Evolutionary conservation across 2,329 filamentous ascomycete species (phyloP).

Genomic region (Aspergillus viridinutans): DNA sequence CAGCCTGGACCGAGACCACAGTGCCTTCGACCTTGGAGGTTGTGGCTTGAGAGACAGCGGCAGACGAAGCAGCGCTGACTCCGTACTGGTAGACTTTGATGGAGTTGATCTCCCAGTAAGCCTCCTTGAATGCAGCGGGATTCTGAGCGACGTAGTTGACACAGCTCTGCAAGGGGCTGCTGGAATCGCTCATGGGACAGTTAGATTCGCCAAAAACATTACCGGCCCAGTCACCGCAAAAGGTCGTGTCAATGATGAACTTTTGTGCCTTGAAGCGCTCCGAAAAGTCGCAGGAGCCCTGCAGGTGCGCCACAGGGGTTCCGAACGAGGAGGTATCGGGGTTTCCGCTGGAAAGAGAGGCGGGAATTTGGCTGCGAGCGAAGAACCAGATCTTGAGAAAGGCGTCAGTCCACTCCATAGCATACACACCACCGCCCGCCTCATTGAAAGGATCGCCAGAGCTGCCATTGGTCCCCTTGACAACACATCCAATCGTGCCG

Average conservation of each 20-base stretch:
- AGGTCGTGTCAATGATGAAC: constrained; percentile 50
- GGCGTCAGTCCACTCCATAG: constrained; percentile 44
- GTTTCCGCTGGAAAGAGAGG: constrained; percentile 39
- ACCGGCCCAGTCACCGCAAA: constrained; percentile 56
- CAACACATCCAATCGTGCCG: constrained; percentile 38
- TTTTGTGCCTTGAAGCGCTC: constrained; percentile 39
- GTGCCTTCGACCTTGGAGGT: constrained; percentile 1
- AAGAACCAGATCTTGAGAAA: constrained; percentile 53
- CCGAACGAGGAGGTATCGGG: constrained; percentile 47
- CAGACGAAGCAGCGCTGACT: constrained; percentile 1
- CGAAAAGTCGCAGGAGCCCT: constrained; percentile 39
- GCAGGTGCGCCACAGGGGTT: constrained; percentile 43
- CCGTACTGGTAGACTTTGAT: constrained; percentile 58
- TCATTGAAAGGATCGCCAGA: constrained; percentile 55
- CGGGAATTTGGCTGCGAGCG: constrained; percentile 40
- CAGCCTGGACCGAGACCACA: background rate
- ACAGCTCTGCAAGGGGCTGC: constrained; percentile 63
- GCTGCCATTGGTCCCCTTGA: constrained; percentile 35
- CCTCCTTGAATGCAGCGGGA: constrained; percentile 64
- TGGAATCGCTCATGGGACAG: constrained; percentile 55
- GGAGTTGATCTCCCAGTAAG: constrained; percentile 74
- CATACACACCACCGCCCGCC: constrained; percentile 47
- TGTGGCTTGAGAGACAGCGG: constrained; percentile 1
- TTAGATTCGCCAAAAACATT: constrained; percentile 44
- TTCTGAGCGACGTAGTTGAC: constrained; percentile 67